A percentile compares a stretch with the other conserved stretches of the same genome.
These are phyloP conservation scores for Ustilago trichophora DNA, from an alignment of 1,284 basidiomycete species.

Conservation along the genomic window DNA sequence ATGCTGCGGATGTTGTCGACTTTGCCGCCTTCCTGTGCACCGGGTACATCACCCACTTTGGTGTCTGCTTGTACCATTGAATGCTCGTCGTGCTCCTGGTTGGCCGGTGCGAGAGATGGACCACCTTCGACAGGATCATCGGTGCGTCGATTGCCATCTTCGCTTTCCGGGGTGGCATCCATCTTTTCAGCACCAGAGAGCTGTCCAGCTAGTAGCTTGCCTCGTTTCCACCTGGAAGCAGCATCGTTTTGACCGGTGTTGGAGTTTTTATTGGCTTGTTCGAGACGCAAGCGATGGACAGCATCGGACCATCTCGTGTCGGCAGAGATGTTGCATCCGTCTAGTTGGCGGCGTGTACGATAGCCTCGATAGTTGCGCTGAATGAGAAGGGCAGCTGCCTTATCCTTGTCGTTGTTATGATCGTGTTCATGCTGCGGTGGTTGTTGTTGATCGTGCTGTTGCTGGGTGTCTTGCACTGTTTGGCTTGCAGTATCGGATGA, in stretches of 20 bases:
- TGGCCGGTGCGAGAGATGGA: constrained; percentile 27
- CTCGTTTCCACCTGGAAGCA: constrained; percentile 50
- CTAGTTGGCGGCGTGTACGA: constrained; percentile 40
- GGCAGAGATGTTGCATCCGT: constrained; percentile 52
- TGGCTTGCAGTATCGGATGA: no score
- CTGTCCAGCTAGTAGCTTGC: constrained; percentile 52
- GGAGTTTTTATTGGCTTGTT: constrained; percentile 47
- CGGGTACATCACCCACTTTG: constrained; percentile 56
- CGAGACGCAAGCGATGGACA: constrained; percentile 41
- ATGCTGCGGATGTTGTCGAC: constrained; percentile 59
- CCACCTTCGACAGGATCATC: constrained; percentile 44
- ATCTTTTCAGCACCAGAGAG: constrained; percentile 42
- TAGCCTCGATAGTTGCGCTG: constrained; percentile 59
- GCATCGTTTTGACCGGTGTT: constrained; percentile 43
- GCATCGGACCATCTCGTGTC: constrained; percentile 56
- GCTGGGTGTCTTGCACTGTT: no score
- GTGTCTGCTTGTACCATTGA: constrained; percentile 20
- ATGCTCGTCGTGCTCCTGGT: constrained; percentile 12
- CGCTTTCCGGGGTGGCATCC: constrained; percentile 15
- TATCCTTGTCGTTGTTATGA: constrained; percentile 35
- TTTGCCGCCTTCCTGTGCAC: constrained; percentile 51
- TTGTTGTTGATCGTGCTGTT: neutral
- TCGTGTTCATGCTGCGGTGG: constrained; percentile 21
- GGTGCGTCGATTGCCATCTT: constrained; percentile 4
- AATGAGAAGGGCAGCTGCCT: constrained; percentile 46